Evolutionary conservation across 306 rosid species (phyloP), one percentile per base, ranked within the genome.

Genomic region (Medicago lupulina): DNA sequence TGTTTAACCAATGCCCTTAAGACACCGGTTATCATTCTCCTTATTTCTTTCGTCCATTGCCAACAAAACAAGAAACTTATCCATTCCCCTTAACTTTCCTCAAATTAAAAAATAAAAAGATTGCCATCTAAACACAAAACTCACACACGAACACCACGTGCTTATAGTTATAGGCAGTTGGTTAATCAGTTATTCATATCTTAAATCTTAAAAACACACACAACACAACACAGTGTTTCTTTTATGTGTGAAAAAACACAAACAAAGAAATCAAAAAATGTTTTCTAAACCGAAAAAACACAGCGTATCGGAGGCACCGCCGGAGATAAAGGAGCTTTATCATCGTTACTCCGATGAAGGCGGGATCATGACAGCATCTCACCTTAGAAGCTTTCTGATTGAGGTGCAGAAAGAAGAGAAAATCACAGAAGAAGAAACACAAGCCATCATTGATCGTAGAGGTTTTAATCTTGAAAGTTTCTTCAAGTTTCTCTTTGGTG

Each of bases 221-320:
- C 28, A 34, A 36, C 51, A 46, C 16, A 16, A 46, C 16, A 46
- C 0, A 46, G 8, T 67, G 15, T 23, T 23, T 23, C 28, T 23
- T 23, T 23, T 23, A 1, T 23, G 28, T 23, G 28, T 23, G 28
- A 23, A 23, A 23, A 23, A 23, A 23, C 28, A 23, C 28, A 23
- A 23, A 23, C 2, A 23, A 23, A 70, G 6, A 12, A 17, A 23
- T 23, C 28, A 23, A 4, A 43, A 43, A 50, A 38, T n/a, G 89
- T 87, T 28, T 95, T 86, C 97, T 25, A 89, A 85, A 58, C 97
- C 51, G 0, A 46, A 95, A 86, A 90, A 85, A 59, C 98, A 90
- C 87, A 81, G 40, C 46, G 87, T 96, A 13, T 96, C 90, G 75
- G 99, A 92, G 53, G 92, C 89, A 1, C 97, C 98, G 55, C 44